phyloP scores from a whole-genome alignment of 2,329 filamentous ascomycete species.

The Exophiala sp. region DNA sequence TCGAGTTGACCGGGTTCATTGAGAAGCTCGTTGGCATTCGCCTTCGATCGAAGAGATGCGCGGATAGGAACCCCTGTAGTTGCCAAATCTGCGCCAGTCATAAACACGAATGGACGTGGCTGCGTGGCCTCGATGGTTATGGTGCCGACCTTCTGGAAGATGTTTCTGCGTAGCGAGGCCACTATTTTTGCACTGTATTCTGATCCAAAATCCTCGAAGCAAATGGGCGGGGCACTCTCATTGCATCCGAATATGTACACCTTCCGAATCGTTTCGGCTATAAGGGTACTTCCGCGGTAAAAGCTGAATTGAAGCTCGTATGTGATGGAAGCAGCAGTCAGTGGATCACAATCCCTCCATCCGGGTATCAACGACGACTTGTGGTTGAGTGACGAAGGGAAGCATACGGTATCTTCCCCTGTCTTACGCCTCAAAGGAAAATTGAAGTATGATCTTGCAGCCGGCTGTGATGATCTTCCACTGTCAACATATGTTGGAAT shows the following conservation, averaged over 20 bases:
- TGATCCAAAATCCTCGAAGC: neutral
- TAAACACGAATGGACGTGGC: neutral
- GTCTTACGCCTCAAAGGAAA: neutral
- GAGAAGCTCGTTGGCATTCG: neutral
- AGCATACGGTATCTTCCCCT: neutral
- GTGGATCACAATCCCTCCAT: neutral
- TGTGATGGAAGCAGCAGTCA: neutral
- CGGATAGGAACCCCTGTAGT: neutral
- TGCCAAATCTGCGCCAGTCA: neutral
- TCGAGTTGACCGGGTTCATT: neutral
- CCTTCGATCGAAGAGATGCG: neutral
- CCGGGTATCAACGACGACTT: neutral
- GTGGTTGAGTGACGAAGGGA: neutral
- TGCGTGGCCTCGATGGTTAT: constrained; percentile 1
- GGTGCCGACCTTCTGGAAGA: neutral
- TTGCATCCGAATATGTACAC: constrained; percentile 4
- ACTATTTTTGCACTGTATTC: neutral
- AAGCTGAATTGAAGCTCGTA: constrained; percentile 1
- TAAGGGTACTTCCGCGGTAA: neutral
- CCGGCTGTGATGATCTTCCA: too few species aligned
- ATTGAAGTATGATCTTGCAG: neutral
- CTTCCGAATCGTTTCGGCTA: constrained; percentile 1
- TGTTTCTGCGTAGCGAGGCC: neutral
- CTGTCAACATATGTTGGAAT: neutral
- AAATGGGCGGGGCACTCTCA: neutral